phyloP scores from a whole-genome alignment of 75 land plant species.

The Pinus albicaulis region DNA sequence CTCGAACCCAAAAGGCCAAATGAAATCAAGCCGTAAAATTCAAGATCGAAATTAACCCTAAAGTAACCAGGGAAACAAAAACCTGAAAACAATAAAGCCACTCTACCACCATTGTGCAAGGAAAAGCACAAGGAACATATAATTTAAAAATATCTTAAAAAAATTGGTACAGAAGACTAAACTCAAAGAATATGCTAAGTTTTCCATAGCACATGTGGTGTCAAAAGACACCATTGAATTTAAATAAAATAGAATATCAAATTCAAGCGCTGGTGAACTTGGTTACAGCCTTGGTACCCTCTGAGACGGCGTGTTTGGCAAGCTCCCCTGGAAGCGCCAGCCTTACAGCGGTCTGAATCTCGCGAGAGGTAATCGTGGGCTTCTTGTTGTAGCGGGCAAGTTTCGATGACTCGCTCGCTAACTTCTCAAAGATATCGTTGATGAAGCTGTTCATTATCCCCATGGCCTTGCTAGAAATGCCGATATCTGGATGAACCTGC shows the following conservation, averaged over 20 bases:
- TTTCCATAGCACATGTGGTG: background rate
- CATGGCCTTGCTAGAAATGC: slow-evolving; percentile 72
- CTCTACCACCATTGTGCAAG: too few species aligned
- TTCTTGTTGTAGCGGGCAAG: slow-evolving; percentile 43
- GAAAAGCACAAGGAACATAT: too few species aligned
- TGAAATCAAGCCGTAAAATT: too few species aligned
- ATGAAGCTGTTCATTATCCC: slow-evolving; percentile 54
- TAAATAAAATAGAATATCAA: background rate
- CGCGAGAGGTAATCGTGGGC: slow-evolving; percentile 60
- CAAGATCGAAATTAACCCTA: too few species aligned
- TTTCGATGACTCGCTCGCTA: slow-evolving; percentile 54
- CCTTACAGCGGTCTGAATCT: slow-evolving; percentile 62
- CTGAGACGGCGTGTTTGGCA: slow-evolving; percentile 63
- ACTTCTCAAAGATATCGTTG: slow-evolving; percentile 72
- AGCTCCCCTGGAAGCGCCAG: slow-evolving; percentile 58
- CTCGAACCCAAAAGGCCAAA: too few species aligned
- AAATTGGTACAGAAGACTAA: too few species aligned
- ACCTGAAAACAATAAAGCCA: too few species aligned
- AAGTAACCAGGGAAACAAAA: too few species aligned
- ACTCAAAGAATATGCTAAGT: too few species aligned
- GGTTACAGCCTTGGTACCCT: slow-evolving; percentile 65
- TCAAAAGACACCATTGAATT: background rate
- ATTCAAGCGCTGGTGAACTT: slow-evolving; percentile 16
- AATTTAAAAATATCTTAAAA: too few species aligned
- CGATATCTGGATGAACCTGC: slow-evolving; percentile 73